Evolutionary conservation across 1,284 basidiomycete species (phyloP), one percentile per base, ranked within the genome.

Genomic region (Cryptococcus hybrid): DNA sequence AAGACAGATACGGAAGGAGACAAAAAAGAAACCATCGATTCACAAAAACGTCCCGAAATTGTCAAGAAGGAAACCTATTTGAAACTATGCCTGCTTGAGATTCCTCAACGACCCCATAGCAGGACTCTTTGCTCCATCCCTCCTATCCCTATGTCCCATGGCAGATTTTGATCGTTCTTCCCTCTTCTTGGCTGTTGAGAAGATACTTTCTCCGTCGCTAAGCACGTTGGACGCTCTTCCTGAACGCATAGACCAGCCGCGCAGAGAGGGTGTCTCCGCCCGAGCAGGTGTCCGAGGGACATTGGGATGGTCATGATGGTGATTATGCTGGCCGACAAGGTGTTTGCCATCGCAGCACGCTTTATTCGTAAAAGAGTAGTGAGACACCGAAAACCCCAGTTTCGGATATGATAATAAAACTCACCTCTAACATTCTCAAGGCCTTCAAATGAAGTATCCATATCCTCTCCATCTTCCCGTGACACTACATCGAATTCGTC

Each of bases 331-430:
- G 12, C 81, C 79, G 34, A 84, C 80, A 52, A 83, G 80, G 77
- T 99, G 95, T 82, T 84, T 67, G 34, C 95, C 95, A 74, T 94
- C 91, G 70, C 93, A 97, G 76, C 93, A 97, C 1, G 92, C 92
- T 51, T 58, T 7, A 3, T 18, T 35, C 8, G 34, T 42, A 13
- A 51, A 37, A 30, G 15, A 35, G 15, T 38, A 24, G 11, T 7
- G 12, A 6, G 38, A n/a, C 40, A 18, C 30, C 34, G 43, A 24
- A 47, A 11, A 18, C 35, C 8, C 3, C 30, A 30, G n/a, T 30
- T 30, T 30, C 30, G 30, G 4, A 30, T 30, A 30, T 30, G 30
- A 54, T 8, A 39, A 47, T 37, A 24, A 39, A 36, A 58, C 72
- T 64, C 49, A 76, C 74, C 73, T 38, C 92, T 84, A 34, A 95